These are phyloP conservation scores for Phytophthora podocarpi DNA, from an alignment of 352 stramenopile genomes.

Conservation along the genomic window DNA sequence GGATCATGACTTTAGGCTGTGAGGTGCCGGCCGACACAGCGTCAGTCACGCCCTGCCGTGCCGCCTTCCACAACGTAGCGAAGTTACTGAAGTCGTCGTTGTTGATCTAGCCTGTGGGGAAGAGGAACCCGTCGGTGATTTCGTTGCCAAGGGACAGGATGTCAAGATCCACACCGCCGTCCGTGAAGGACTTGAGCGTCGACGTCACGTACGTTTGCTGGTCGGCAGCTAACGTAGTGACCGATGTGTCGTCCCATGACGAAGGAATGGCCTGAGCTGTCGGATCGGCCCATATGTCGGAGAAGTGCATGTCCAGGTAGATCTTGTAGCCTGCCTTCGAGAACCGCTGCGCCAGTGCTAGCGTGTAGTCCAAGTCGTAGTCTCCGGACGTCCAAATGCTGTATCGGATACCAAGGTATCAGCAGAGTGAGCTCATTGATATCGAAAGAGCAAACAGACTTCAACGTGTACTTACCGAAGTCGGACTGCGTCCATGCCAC, in stretches of 20 bases:
- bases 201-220: slow-evolving; percentile 35
- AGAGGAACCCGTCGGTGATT: background rate
- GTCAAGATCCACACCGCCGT: slow-evolving; percentile 32
- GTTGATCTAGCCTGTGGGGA: background rate
- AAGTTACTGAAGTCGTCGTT: slow-evolving; percentile 23
- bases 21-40: slow-evolving; percentile 6
- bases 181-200: slow-evolving; percentile 37
- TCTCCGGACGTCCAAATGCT: slow-evolving; percentile 38
- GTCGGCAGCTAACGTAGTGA: slow-evolving; percentile 20
- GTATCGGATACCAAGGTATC: background rate
- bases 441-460: too few relatives aligned
- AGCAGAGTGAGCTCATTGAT: too few relatives aligned
- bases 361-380: slow-evolving; percentile 38
- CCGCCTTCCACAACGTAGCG: slow-evolving; percentile 20
- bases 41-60: slow-evolving; percentile 17
- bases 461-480: slow-evolving; percentile 23
- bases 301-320: slow-evolving; percentile 49
- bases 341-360: slow-evolving; percentile 33
- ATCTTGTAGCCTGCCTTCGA: slow-evolving; percentile 42
- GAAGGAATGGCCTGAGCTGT: slow-evolving; percentile 29
- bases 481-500: slow-evolving; percentile 38
- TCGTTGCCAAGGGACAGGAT: slow-evolving; percentile 18
- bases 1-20: slow-evolving; percentile 29
- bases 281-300: slow-evolving; percentile 41
- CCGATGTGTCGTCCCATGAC: slow-evolving; percentile 29